These are phyloP conservation scores for Metschnikowia arizonensis DNA, from an alignment of 805 yeast species.

Conservation along the genomic window DNA sequence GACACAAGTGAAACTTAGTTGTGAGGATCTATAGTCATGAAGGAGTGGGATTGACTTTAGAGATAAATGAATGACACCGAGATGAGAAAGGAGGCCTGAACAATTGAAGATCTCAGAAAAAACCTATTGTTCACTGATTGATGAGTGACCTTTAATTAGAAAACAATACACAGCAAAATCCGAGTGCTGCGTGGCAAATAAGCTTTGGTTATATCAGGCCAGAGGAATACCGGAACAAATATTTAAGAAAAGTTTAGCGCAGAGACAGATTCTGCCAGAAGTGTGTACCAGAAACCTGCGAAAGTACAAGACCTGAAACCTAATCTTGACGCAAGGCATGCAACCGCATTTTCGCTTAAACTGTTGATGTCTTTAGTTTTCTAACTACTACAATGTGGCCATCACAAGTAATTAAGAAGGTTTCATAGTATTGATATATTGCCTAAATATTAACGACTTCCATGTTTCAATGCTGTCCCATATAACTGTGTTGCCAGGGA, in stretches of 20 bases:
- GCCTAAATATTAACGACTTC: too few relatives aligned
- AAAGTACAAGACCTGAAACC: slow-evolving; percentile 1
- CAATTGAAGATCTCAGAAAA: background rate
- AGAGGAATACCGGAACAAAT: background rate
- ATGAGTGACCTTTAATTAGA: background rate
- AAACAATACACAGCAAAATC: background rate
- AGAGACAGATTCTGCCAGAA: background rate
- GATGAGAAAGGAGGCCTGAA: background rate
- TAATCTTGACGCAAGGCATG: slow-evolving; percentile 3
- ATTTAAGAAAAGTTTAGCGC: background rate
- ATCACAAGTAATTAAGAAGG: background rate
- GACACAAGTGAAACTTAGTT: background rate
- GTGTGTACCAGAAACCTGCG: slow-evolving; percentile 3
- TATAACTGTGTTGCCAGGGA: background rate
- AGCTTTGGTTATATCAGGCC: background rate
- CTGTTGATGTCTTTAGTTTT: background rate
- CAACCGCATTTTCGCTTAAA: slow-evolving; percentile 3
- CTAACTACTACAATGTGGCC: background rate
- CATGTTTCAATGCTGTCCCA: background rate
- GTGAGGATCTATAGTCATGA: background rate
- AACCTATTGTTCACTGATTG: background rate
- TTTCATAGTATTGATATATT: too few relatives aligned
- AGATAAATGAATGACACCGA: slow-evolving; percentile 1
- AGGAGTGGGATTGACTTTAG: background rate
- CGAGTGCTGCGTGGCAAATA: background rate